Conservation (phyloP, 139 green algal genomes). For the Zygnema cylindricum region DNA sequence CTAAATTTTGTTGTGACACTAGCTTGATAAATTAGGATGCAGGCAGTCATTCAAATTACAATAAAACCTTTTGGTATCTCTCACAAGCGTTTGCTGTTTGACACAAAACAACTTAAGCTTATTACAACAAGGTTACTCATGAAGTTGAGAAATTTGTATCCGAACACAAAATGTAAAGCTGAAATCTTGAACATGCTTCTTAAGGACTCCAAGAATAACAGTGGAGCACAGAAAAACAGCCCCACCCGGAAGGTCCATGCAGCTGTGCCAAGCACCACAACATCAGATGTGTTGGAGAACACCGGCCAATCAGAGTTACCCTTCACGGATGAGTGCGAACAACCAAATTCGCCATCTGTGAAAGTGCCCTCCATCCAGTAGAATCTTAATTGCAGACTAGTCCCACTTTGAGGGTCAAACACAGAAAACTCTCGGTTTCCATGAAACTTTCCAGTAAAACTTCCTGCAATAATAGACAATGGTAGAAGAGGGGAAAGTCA, state of each 20-base stretch:
- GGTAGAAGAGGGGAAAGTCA: too few species aligned
- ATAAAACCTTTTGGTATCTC: too few species aligned
- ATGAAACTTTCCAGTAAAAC: background rate
- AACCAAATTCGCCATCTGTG: conserved; percentile 22
- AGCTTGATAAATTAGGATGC: too few species aligned
- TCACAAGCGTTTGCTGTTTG: too few species aligned
- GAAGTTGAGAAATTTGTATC: too few species aligned
- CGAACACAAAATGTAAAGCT: too few species aligned
- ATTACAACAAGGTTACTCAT: too few species aligned
- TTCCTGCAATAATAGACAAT: background rate
- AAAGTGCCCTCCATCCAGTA: conserved; percentile 40
- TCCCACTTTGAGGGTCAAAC: background rate
- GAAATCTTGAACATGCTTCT: too few species aligned
- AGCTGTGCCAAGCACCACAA: background rate
- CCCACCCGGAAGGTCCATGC: conserved; percentile 2
- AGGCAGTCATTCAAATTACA: too few species aligned
- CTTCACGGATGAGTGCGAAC: background rate
- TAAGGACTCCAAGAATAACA: too few species aligned
- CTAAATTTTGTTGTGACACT: too few species aligned
- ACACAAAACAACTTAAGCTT: too few species aligned
- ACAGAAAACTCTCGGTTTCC: background rate
- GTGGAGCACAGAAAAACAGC: background rate
- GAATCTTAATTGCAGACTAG: conserved; percentile 20
- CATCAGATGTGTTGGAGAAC: conserved; percentile 1
- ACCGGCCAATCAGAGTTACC: background rate